A percentile compares a stretch with the other conserved stretches of the same genome.
Evolutionary conservation across 768 basidiomycete species (phyloP).

Genomic region (Trametes meyenii): DNA sequence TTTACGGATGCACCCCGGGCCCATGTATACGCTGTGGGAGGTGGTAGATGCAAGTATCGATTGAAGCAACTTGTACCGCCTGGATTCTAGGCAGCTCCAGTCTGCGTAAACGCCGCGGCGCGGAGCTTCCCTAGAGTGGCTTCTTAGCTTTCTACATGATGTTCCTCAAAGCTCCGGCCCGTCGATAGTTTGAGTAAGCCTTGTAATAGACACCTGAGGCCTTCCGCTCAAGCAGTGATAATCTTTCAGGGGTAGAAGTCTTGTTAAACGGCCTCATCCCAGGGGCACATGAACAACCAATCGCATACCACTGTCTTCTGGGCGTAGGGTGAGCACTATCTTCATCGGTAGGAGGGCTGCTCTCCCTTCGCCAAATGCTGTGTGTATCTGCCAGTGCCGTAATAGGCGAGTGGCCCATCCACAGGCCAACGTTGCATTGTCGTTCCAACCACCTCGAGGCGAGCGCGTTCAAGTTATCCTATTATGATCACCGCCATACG

Average conservation of each 20-base stretch:
- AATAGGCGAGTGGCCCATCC: neutral
- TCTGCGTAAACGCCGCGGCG: neutral
- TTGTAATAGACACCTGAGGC: constrained; percentile 2
- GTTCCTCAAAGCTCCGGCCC: neutral
- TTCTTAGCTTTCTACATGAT: neutral
- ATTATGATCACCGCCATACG: constrained; percentile 13
- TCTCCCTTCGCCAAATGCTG: neutral
- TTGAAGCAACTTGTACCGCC: no score
- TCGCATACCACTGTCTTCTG: neutral
- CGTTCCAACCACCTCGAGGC: constrained; percentile 13
- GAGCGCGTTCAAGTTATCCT: constrained; percentile 9
- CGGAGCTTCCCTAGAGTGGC: neutral
- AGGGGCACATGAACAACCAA: neutral
- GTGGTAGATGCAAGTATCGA: no score
- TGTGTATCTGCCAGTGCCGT: neutral
- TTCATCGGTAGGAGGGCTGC: constrained; percentile 4
- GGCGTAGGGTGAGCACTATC: constrained; percentile 14
- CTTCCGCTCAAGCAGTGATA: neutral
- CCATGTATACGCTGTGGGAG: no score
- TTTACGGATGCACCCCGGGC: no score
- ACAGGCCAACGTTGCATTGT: constrained; percentile 12
- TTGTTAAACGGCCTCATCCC: neutral
- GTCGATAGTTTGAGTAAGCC: neutral
- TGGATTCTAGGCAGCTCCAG: neutral
- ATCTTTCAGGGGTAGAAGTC: constrained; percentile 4